Evolutionary conservation across 208 protist species (phyloP), one percentile per base, ranked within the genome.

Genomic region (Wallacemonas sp.): DNA sequence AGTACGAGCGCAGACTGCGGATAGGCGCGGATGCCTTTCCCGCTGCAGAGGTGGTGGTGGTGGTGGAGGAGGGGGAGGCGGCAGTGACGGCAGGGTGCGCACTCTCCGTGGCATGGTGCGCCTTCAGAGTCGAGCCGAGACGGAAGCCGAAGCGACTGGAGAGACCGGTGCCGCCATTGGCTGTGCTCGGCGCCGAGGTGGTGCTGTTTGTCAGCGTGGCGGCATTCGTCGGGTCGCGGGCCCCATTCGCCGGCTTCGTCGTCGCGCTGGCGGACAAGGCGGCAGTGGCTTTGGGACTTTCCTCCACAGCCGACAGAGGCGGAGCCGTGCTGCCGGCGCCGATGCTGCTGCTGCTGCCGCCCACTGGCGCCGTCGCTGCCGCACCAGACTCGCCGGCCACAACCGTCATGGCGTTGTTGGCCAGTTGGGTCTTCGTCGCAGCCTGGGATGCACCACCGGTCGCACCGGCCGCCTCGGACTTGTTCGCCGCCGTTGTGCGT

Each of bases 401-500:
- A 4, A 25, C 22, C n/a, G 52, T 59, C 52, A 59, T 59, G 52
- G 52, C 52, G 1, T 59, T 59, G 52, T 59, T 59, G 29, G 32
- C 52, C 10, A 59, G 52, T n/a, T 59, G 52, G 5, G 31, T 25
- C 52, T 39, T 59, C 12, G 52, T 42, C 7, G 36, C 36, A 16
- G 36, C 10, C 14, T 7, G 36, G 36, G 36, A 41, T 7, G 36
- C 36, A 14, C 16, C 44, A 16, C 20, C 44, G 44, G 11, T 49
- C 11, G 44, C 44, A 49, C 1, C 20, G 0, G 14, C 36, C 14
- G 36, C 36, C 10, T 41, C 14, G 7, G 36, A 41, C n/a, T n/a
- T n/a, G n/a, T n/a, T n/a, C n/a, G n/a, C n/a, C n/a, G n/a, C n/a
- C 10, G 36, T 41, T 16, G 44, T 22, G 54, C 66, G 29, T 44